Conservation (phyloP, 1,284 basidiomycete species). For the Vanrija pseudolonga region DNA sequence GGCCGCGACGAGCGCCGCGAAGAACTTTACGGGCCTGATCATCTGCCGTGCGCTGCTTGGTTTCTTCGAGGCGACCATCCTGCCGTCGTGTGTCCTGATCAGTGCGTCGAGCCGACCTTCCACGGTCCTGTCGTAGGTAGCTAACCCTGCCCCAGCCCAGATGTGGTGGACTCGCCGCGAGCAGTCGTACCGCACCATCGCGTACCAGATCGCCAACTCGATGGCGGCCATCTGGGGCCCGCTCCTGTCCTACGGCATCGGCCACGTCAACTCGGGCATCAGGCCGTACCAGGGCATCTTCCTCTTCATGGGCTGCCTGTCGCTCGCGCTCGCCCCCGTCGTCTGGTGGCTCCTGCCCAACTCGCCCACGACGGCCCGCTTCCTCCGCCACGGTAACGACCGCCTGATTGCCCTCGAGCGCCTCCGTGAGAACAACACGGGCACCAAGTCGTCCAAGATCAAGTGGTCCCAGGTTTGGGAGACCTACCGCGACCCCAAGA, state of each 20-base stretch:
- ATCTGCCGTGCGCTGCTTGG: slow-evolving; percentile 39
- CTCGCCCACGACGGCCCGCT: slow-evolving; percentile 43
- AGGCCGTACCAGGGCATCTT: slow-evolving; percentile 52
- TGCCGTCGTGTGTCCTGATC: slow-evolving; percentile 12
- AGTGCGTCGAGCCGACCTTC: neutral
- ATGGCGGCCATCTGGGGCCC: slow-evolving; percentile 40
- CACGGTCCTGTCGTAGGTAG: neutral
- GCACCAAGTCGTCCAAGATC: slow-evolving; percentile 43
- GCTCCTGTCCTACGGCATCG: slow-evolving; percentile 40
- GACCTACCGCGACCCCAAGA: slow-evolving; percentile 44
- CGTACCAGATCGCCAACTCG: slow-evolving; percentile 43
- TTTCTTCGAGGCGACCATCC: slow-evolving; percentile 28
- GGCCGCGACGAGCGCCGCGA: slow-evolving; percentile 30
- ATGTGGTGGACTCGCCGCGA: slow-evolving; percentile 44
- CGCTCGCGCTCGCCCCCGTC: slow-evolving; percentile 52
- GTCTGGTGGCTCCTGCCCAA: slow-evolving; percentile 51
- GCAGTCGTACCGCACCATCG: slow-evolving; percentile 43
- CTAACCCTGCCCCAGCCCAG: slow-evolving; percentile 20
- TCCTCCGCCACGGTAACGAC: slow-evolving; percentile 42
- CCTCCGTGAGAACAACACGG: slow-evolving; percentile 47
- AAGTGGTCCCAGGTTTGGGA: slow-evolving; percentile 48
- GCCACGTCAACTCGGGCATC: slow-evolving; percentile 25
- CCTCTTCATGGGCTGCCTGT: slow-evolving; percentile 55
- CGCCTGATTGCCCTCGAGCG: slow-evolving; percentile 46
- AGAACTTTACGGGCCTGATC: slow-evolving; percentile 36